Conservation (phyloP, 176 grass and related monocot genomes). For the Olyra latifolia region DNA sequence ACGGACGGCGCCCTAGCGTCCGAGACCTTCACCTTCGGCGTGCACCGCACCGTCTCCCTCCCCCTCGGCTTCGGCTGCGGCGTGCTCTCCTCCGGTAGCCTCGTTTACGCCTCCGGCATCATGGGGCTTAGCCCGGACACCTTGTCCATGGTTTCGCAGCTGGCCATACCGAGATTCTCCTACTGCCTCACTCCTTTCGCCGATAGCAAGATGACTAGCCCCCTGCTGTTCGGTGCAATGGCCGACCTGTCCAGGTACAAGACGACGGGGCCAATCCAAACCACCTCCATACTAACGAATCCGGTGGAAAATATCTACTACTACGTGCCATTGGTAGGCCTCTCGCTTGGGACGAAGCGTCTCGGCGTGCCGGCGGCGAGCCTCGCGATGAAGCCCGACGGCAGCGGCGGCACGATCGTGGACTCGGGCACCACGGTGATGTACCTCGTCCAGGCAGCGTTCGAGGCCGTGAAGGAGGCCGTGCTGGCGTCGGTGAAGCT, state of each 20-base stretch:
- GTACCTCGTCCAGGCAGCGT: constrained; percentile 40
- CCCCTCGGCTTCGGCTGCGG: constrained; percentile 47
- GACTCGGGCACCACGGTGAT: constrained; percentile 42
- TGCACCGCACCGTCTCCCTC: neutral
- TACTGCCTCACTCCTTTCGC: constrained; percentile 45
- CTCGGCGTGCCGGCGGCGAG: constrained; percentile 20
- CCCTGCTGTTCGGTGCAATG: constrained; percentile 31
- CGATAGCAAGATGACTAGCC: constrained; percentile 19
- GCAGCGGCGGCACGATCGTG: constrained; percentile 53
- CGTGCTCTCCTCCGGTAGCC: neutral
- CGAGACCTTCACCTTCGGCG: constrained; percentile 63
- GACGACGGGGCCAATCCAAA: constrained; percentile 23
- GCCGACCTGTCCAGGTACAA: constrained; percentile 38
- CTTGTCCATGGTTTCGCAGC: constrained; percentile 30
- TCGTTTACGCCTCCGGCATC: constrained; percentile 29
- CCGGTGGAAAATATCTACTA: constrained; percentile 10
- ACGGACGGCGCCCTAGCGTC: constrained; percentile 39
- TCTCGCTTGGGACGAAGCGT: constrained; percentile 22
- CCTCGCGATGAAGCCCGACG: constrained; percentile 24
- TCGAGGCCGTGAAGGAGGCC: constrained; percentile 32
- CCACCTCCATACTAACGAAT: constrained; percentile 6
- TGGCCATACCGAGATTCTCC: constrained; percentile 12
- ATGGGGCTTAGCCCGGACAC: constrained; percentile 30
- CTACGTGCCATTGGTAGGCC: constrained; percentile 33
- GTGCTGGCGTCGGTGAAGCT: constrained; percentile 2